Conservation (phyloP, 2,329 filamentous ascomycete genomes). For the Aspergillus intermedius region DNA sequence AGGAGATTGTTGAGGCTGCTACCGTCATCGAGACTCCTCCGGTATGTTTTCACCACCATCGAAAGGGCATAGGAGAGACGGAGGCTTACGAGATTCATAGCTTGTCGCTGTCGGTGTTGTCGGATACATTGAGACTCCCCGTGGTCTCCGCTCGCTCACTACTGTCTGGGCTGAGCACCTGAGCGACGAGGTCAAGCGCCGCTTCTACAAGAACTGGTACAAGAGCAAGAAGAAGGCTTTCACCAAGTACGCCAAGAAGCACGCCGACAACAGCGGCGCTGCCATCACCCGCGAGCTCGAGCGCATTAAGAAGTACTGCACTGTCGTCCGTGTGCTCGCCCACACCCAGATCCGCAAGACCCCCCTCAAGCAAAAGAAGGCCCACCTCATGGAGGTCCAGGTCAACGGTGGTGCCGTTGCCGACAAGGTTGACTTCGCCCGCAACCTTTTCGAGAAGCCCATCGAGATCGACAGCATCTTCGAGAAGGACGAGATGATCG, state of each 20-base stretch:
- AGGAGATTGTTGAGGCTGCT: constrained; percentile 88
- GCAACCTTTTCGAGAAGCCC: constrained; percentile 98
- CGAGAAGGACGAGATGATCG: constrained; percentile 99
- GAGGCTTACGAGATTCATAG: constrained; percentile 45
- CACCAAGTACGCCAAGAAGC: constrained; percentile 99
- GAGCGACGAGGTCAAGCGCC: constrained; percentile 96
- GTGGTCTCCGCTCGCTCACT: constrained; percentile 97
- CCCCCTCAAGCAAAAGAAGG: constrained; percentile 99
- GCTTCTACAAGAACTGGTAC: constrained; percentile 99
- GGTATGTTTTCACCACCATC: constrained; percentile 57
- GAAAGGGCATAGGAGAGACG: neutral
- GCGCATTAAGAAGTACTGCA: constrained; percentile 99
- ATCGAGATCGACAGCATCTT: constrained; percentile 90
- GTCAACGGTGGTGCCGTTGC: constrained; percentile 93
- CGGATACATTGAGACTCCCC: constrained; percentile 99
- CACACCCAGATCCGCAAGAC: constrained; percentile 99
- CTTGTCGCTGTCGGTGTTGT: constrained; percentile 99
- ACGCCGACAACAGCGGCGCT: constrained; percentile 85
- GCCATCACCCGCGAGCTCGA: constrained; percentile 95
- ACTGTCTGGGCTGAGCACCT: constrained; percentile 99
- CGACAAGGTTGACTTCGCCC: constrained; percentile 95
- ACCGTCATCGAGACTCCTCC: constrained; percentile 88
- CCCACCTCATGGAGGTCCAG: constrained; percentile 99
- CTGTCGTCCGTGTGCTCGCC: constrained; percentile 95
- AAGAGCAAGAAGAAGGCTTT: constrained; percentile 99